Base-by-base conservation (phyloP, 192 early-diverging fungal genomes). In the Backusella sp. region DNA sequence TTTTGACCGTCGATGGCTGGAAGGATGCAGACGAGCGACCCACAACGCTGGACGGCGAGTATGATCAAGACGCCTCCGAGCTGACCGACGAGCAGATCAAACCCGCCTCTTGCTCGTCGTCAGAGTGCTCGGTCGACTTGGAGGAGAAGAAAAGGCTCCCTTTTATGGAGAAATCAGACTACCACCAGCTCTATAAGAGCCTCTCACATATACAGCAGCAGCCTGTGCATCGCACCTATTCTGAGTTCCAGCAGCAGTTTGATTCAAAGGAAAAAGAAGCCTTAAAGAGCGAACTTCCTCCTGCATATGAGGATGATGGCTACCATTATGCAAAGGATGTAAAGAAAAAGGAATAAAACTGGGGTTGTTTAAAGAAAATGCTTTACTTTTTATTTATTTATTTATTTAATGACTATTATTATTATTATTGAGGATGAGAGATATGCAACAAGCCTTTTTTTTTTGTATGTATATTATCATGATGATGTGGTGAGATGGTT, bases 1-100 rank as follows among this genome's bases (percentile, higher is more conserved):
- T 79, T 14, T 39, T 68, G 12, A 74, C 78, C 21, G 78, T 79
- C 14, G 68, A 79, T 49, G 68, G 73, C 1, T 79, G 78, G 78
- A 53, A 76, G 26, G 52, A 74, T n/a, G 46, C 41, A n/a, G 52
- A 79, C 35, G 52, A 72, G 6, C 36, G 78, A 7, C 68, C 68
- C 14, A 79, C 78, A 19, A 19, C 75, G 6, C 62, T 52, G 3
- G 28, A 32, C 7, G 19, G 8, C 0, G 70, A 46, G 1, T 28
- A 71, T 42, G 26, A 39, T 19, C 39, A 71, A 4, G 70, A 71
- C n/a, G 70, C 70, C 0, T 21, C 23, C 3, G 21, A 44, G 12
- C 9, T 71, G 28, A 71, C 39, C 1, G 70, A 71, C 0, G 23
- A 49, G 12, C 39, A 71, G 23, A 71, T 71, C 2, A 71, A 44